Conservation (phyloP, 139 green algal genomes). For the Chlorella sp. region DNA sequence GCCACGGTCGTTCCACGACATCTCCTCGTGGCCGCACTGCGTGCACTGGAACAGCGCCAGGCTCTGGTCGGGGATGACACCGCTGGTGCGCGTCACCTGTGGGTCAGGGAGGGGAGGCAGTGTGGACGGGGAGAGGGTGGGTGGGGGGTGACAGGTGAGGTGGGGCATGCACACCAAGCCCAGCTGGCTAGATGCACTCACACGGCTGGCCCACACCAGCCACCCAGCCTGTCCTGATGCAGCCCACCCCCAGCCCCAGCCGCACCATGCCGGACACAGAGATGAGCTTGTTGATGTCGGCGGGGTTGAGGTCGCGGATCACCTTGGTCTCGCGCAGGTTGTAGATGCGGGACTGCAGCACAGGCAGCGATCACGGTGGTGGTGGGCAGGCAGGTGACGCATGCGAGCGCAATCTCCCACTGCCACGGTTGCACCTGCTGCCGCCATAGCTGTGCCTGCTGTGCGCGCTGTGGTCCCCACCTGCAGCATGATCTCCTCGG, state of each 20-base stretch:
- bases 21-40: slow-evolving; percentile 44
- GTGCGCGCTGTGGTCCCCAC: background rate
- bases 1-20: slow-evolving; percentile 64
- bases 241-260: too few species aligned
- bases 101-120: too few species aligned
- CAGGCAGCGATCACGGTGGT: background rate
- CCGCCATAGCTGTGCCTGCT: background rate
- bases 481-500: slow-evolving; percentile 45
- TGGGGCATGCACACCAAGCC: too few species aligned
- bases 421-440: too few species aligned
- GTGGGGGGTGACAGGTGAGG: too few species aligned
- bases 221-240: too few species aligned
- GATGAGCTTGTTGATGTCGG: slow-evolving; percentile 93
- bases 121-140: too few species aligned
- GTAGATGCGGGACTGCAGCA: slow-evolving; percentile 81
- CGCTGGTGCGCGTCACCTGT: slow-evolving; percentile 82
- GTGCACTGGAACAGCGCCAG: slow-evolving; percentile 66
- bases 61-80: slow-evolving; percentile 95
- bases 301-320: slow-evolving; percentile 97
- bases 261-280: slow-evolving; percentile 90
- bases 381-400: background rate
- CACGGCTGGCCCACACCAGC: too few species aligned
- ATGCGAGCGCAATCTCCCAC: too few species aligned
- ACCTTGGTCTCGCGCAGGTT: slow-evolving; percentile 85
- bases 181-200: too few species aligned